Conservation (phyloP, 164 flowering plant genomes). For the Nelumbo lutea region DNA sequence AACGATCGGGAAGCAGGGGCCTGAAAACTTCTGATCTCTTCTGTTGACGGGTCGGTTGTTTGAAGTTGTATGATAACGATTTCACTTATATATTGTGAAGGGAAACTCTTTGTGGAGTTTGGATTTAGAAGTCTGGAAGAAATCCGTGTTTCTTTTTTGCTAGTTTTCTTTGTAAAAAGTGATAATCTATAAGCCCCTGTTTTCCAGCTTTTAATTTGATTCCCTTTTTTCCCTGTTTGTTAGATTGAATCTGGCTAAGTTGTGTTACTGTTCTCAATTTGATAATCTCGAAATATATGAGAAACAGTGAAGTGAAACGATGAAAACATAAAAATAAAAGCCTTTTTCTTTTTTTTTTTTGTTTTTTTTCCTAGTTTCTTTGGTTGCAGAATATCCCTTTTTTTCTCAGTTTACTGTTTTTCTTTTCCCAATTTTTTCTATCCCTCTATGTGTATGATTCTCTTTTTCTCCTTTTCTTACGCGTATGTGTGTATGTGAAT, state of each 20-base stretch:
- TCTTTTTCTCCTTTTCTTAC: background rate
- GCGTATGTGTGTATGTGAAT: background rate
- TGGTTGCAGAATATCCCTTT: slow-evolving; percentile 12
- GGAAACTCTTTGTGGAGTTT: background rate
- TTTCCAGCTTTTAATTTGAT: background rate
- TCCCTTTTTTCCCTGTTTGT: background rate
- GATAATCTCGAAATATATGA: background rate
- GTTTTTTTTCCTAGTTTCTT: slow-evolving; percentile 5
- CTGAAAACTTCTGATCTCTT: background rate
- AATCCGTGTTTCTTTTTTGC: background rate
- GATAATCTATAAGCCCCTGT: background rate
- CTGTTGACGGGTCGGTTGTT: background rate
- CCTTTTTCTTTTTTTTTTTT: background rate
- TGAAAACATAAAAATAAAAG: slow-evolving; percentile 11
- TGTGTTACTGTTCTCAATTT: background rate
- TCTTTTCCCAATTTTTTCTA: background rate
- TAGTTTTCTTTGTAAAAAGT: slow-evolving; percentile 4
- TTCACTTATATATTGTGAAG: background rate
- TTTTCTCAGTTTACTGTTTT: background rate
- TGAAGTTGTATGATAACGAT: background rate
- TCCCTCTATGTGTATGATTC: background rate
- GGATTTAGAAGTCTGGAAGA: slow-evolving; percentile 3
- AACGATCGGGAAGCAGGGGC: background rate
- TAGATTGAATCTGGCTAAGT: slow-evolving; percentile 1
- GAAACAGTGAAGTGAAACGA: background rate